Base-by-base conservation (phyloP, 2,329 filamentous ascomycete species). In the Lojkania enalia region DNA sequence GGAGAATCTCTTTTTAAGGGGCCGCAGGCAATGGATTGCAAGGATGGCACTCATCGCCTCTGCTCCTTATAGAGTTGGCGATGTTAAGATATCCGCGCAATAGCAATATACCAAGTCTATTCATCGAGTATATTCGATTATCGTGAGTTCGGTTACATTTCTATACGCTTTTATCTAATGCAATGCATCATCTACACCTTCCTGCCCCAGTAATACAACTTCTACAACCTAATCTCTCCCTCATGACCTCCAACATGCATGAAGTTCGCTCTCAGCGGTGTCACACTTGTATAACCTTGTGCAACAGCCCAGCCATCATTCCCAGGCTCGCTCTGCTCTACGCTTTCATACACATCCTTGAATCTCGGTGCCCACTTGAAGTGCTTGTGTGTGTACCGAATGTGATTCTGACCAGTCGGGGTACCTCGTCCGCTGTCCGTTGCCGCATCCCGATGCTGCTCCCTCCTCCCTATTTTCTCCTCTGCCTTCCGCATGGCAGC, bases 361-460 rank as follows among this genome's bases (percentile, higher is more conserved):
- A 97, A 94, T 52, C 82, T 83, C 2, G 92, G 94, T 36, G 88
- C 84, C 94, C 94, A 97, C 72, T 92, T 95, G 77, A 96, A 97
- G 71, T 95, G 88, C 67, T 88, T 89, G 70, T 95, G 89, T 44
- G 76, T 80, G 66, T 90, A 85, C 20, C 78, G 73, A 30, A 72
- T 61, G 39, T 73, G 67, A 9, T 62, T 55, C 31, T 56, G 61
- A n/a, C 39, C 38, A 2, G 47, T 51, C 9, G 65, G 64, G 14
- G 66, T 69, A 5, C 64, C 63, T 3, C 44, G 44, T 29, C 57
- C 66, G 58, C 54, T 54, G 63, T 58, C 60, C 18, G 54, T 54
- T 11, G 55, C 59, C 7, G 40, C 48, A 54, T 46, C 20, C 44
- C 41, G 35, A 60, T 60, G 37, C 60, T 39, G 19, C 48, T 70